Conservation (phyloP, 345 rosid species). For the Xanthoceras sorbifolium region DNA sequence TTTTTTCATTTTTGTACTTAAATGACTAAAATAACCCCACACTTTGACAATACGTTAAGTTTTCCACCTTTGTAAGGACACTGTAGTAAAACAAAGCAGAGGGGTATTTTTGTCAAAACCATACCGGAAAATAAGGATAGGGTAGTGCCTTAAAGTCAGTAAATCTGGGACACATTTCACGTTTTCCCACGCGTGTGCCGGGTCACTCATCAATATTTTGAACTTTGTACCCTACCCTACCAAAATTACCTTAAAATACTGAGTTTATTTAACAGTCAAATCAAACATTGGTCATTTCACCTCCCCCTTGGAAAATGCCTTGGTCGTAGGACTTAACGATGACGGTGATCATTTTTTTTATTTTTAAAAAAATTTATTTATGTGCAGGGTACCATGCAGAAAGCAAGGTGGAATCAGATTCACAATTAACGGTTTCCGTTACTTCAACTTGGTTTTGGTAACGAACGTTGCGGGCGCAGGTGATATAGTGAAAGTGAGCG, state of each 20-base stretch:
- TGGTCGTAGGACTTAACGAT: neutral
- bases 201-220: neutral
- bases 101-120: slow-evolving; percentile 11
- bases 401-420: slow-evolving; percentile 89
- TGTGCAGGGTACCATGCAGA: slow-evolving; percentile 87
- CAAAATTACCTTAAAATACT: neutral
- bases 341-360: neutral
- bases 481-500: slow-evolving; percentile 66
- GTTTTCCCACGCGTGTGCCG: slow-evolving; percentile 29
- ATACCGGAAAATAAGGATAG: slow-evolving; percentile 24
- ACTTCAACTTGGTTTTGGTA: slow-evolving; percentile 84
- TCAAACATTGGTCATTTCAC: neutral
- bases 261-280: neutral
- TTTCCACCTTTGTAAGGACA: too few relatives aligned
- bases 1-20: neutral
- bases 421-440: slow-evolving; percentile 93
- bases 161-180: slow-evolving; percentile 24
- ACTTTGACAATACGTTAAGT: neutral
- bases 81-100: neutral
- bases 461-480: slow-evolving; percentile 98
- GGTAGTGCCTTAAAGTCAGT: neutral
- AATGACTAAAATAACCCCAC: slow-evolving; percentile 19
- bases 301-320: neutral
- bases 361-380: too few relatives aligned
- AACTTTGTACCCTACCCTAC: neutral